These are phyloP conservation scores for Oidiodendron maius DNA, from an alignment of 495 filamentous ascomycete species.

Conservation along the genomic window DNA sequence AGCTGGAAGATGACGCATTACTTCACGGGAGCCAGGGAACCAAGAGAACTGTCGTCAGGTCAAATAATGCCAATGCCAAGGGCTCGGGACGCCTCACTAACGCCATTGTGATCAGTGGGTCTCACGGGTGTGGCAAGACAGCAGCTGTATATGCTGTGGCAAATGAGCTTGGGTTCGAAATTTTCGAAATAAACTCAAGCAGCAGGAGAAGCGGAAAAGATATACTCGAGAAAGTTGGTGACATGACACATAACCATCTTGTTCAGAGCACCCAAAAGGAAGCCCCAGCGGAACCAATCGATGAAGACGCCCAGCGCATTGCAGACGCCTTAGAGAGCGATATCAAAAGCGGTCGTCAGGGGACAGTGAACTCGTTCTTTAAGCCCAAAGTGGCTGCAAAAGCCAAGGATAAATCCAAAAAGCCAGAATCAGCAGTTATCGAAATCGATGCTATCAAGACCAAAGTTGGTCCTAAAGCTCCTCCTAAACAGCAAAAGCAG, in stretches of 20 bases:
- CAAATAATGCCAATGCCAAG: constrained; percentile 35
- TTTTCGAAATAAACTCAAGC: constrained; percentile 90
- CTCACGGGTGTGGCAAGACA: constrained; percentile 87
- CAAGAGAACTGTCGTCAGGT: constrained; percentile 59
- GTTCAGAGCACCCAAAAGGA: constrained; percentile 49
- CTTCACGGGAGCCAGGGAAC: constrained; percentile 31
- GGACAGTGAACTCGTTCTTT: constrained; percentile 80
- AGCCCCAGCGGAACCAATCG: constrained; percentile 12
- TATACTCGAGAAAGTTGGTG: constrained; percentile 83
- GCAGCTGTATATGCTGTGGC: constrained; percentile 92
- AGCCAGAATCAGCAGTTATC: constrained; percentile 12
- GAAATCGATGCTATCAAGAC: not conserved
- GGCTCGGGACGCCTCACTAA: constrained; percentile 35
- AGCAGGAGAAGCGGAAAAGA: constrained; percentile 83
- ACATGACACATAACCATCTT: constrained; percentile 94
- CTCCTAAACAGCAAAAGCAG: constrained; percentile 67
- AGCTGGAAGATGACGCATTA: constrained; percentile 53
- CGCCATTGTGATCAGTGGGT: constrained; percentile 80
- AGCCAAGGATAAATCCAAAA: constrained; percentile 18
- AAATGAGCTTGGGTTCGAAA: constrained; percentile 87
- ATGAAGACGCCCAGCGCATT: constrained; percentile 31
- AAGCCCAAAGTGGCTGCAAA: constrained; percentile 31
- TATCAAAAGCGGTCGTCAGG: constrained; percentile 61
- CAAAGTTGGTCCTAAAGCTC: constrained; percentile 6
- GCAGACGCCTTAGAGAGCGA: constrained; percentile 49